Evolutionary conservation across 495 filamentous ascomycete species (phyloP).

Genomic region (Podospora sp.): DNA sequence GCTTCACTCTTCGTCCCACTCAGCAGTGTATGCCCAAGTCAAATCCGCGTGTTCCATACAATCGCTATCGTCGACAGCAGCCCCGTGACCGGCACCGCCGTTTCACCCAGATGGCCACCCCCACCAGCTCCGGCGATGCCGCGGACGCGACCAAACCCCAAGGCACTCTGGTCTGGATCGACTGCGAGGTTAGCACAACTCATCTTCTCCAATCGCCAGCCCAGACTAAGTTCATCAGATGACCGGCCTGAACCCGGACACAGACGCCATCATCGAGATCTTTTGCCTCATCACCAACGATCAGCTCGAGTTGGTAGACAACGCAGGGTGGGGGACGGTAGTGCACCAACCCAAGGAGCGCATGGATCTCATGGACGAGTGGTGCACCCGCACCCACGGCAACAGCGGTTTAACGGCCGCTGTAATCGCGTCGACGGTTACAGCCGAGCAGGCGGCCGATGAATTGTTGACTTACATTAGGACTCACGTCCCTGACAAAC

Average conservation of each 20-base stretch:
- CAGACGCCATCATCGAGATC: conserved; percentile 86
- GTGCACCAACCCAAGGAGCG: conserved; percentile 72
- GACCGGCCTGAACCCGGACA: conserved; percentile 82
- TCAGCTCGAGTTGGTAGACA: conserved; percentile 74
- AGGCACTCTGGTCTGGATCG: conserved; percentile 79
- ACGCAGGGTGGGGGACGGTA: conserved; percentile 74
- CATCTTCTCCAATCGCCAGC: neutral
- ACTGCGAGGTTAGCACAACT: conserved; percentile 70
- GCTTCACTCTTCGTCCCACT: neutral
- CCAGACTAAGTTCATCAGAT: conserved; percentile 58
- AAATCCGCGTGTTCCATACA: neutral
- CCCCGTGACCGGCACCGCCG: neutral
- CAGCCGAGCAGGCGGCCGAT: conserved; percentile 69
- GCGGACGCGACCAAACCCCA: neutral
- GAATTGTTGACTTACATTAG: conserved; percentile 77
- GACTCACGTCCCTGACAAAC: conserved; percentile 63
- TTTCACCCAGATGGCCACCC: neutral
- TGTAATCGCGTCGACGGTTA: conserved; percentile 72
- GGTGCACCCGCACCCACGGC: conserved; percentile 59
- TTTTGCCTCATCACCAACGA: conserved; percentile 90
- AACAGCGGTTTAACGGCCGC: conserved; percentile 77
- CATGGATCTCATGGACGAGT: conserved; percentile 75
- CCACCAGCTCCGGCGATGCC: neutral
- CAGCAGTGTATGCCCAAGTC: neutral
- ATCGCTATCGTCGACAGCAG: neutral